Conservation (phyloP, 129 eudicot genomes). For the Dittrichia graveolens region DNA sequence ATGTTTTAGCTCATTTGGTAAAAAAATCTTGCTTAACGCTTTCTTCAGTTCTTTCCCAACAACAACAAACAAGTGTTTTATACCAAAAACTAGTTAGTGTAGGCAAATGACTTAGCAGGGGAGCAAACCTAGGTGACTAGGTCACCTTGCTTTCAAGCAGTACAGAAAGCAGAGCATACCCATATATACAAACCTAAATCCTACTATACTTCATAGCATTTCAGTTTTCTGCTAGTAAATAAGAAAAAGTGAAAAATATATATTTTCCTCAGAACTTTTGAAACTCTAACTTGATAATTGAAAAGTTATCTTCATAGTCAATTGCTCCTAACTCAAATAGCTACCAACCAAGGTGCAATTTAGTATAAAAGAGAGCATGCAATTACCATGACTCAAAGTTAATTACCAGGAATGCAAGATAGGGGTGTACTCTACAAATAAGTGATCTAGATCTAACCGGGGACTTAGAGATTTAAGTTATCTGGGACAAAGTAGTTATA, state of each 20-base stretch:
- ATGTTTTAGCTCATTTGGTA: not conserved
- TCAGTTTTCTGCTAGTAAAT: not conserved
- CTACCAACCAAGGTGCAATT: not conserved
- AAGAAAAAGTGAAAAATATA: not conserved
- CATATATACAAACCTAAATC: slow-evolving; percentile 5
- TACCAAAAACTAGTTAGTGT: not conserved
- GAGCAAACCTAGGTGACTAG: slow-evolving; percentile 5
- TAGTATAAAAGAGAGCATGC: not conserved
- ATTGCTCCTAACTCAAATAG: not conserved
- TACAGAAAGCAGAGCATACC: not conserved
- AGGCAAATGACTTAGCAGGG: not conserved
- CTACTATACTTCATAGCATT: not conserved
- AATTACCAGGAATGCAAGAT: not conserved
- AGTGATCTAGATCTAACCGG: not conserved
- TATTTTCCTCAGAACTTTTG: not conserved
- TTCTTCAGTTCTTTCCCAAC: slow-evolving; percentile 4
- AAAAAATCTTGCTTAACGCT: not conserved
- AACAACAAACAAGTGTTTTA: slow-evolving; percentile 14
- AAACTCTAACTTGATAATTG: not conserved
- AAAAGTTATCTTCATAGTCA: not conserved
- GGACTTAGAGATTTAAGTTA: not conserved
- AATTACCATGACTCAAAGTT: not conserved
- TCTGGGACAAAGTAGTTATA: not conserved
- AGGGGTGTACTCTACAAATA: not conserved
- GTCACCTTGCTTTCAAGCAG: not conserved